phyloP scores from a whole-genome alignment of 2,329 filamentous ascomycete species.

The Moelleriella libera region DNA sequence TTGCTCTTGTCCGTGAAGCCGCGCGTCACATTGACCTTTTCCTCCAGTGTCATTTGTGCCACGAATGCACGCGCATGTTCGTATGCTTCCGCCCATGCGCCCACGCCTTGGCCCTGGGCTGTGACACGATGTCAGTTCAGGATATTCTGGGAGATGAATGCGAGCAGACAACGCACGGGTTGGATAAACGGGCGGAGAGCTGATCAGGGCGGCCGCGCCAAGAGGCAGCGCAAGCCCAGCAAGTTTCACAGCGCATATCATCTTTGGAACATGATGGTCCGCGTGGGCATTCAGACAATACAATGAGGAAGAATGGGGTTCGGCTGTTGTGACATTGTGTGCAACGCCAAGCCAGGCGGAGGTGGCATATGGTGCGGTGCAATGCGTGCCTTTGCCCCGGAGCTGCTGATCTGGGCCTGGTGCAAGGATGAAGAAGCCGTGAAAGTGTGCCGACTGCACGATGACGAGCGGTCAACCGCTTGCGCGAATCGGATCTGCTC shows the following conservation, averaged over 20 bases:
- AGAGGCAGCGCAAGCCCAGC: slow-evolving; percentile 1
- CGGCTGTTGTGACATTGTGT: not conserved
- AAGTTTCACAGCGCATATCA: not conserved
- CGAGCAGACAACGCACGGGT: slow-evolving; percentile 6
- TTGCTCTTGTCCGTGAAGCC: slow-evolving; percentile 36
- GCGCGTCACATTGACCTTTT: slow-evolving; percentile 41
- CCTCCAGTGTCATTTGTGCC: slow-evolving; percentile 48
- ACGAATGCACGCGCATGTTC: slow-evolving; percentile 42
- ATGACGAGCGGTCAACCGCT: not conserved
- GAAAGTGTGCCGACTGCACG: not conserved
- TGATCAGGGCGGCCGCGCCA: slow-evolving; percentile 2
- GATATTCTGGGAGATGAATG: no score
- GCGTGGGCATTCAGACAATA: not conserved
- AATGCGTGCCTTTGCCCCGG: not conserved
- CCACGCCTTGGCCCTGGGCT: slow-evolving; percentile 18
- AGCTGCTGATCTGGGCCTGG: no score
- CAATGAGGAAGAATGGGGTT: not conserved
- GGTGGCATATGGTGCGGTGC: not conserved
- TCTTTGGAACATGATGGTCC: not conserved
- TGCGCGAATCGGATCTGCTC: not conserved
- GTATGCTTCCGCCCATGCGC: slow-evolving; percentile 43
- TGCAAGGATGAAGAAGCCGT: not conserved
- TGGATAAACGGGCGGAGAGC: slow-evolving; percentile 13
- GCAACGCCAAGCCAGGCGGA: not conserved
- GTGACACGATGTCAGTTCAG: not conserved